A percentile compares a stretch with the other conserved stretches of the same genome.
Conservation (phyloP, 2,329 filamentous ascomycete genomes). For the Apiospora hydei region DNA sequence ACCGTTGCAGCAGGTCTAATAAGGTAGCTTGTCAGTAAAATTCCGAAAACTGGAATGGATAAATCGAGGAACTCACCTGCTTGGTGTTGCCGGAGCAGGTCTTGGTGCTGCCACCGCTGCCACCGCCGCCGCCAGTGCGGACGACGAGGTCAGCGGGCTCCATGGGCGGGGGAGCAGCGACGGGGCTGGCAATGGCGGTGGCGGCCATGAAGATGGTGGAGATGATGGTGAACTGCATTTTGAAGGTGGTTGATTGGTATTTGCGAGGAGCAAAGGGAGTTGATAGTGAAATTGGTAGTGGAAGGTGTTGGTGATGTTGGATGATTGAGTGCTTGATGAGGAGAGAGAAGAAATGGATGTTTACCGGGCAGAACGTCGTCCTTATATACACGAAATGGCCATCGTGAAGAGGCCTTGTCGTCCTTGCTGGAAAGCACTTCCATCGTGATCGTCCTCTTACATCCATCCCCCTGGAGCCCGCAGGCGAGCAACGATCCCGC, state of each 20-base stretch:
- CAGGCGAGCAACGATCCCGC: too few relatives aligned
- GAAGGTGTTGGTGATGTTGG: neutral
- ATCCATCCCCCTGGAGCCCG: neutral
- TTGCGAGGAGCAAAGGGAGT: conserved; percentile 2
- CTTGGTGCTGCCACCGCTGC: neutral
- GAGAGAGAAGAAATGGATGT: neutral
- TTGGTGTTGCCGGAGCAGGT: conserved; percentile 1
- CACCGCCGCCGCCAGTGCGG: neutral
- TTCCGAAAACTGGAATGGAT: too few relatives aligned
- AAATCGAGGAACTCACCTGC: neutral
- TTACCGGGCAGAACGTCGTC: conserved; percentile 5
- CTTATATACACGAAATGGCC: conserved; percentile 1
- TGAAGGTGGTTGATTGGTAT: neutral
- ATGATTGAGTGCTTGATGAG: conserved; percentile 2
- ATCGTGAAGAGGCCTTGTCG: neutral
- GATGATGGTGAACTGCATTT: conserved; percentile 20
- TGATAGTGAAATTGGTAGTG: neutral
- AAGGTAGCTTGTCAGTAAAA: neutral
- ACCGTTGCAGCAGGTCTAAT: neutral
- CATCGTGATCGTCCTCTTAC: neutral
- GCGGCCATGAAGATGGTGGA: conserved; percentile 17
- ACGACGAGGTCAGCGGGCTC: conserved; percentile 1
- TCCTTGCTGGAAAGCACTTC: neutral
- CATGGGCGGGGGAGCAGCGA: conserved; percentile 4
- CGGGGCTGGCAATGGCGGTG: conserved; percentile 10